Evolutionary conservation across 78 protist genomes (phyloP), one percentile per base, ranked within the genome.

Genomic region (Polysphondylium violaceum): DNA sequence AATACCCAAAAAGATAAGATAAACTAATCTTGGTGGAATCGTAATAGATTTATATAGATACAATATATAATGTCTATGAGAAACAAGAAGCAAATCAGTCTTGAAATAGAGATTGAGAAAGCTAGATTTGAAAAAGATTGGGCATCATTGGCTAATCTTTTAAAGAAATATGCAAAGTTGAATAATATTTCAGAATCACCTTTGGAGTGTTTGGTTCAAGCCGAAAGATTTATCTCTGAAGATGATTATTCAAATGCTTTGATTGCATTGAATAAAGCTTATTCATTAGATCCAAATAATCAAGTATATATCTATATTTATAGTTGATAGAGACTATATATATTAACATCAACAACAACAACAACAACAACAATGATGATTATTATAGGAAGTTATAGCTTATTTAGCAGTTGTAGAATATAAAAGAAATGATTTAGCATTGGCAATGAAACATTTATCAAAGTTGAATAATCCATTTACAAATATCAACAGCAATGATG

Each of bases 111-210:
- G 2, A 83, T 83, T 58, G 91, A 83, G 44, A 83, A 83, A 60
- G 78, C 91, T 33, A 83, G 91, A 69, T 44, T 35, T 1, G 91
- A 83, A 8, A 83, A 83, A 47, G 64, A 83, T 69, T 83, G 78
- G 78, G 55, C 16, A 21, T 23, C n/a, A 16, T 50, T 72, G 51
- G 7, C 36, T 2, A 27, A 27, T 72, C 33, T 72, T 33, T 12
- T 72, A 9, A 72, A n/a, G 33, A 72, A 72, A 72, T 72, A 72
- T 50, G 19, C 23, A 33, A 72, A 72, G 33, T 51, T 51, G 31
- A 50, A 72, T 50, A 72, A 0, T 33, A 5, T 11, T 12, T 61
- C 14, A 1, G 3, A 2, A 16, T 7, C 5, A 56, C 41, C 76
- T 21, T n/a, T 83, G 19, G 91, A 83, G 33, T 69, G 9, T 53